These are phyloP conservation scores for Gentiana dahurica DNA, from an alignment of 257 asterid species.

Conservation along the genomic window DNA sequence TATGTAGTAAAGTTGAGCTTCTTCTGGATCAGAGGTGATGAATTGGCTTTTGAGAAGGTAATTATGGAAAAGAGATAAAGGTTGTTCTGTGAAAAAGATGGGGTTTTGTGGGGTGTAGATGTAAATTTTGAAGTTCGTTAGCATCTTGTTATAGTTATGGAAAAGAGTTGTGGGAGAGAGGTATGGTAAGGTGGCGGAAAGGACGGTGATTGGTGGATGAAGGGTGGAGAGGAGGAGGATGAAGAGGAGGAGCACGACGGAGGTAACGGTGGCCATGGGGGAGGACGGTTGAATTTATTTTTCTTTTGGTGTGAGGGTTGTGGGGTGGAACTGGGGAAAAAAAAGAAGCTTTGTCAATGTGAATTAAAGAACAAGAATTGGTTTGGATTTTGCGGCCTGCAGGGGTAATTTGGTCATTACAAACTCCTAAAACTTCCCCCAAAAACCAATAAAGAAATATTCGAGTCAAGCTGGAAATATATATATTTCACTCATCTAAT, in stretches of 20 bases:
- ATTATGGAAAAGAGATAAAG: conserved; percentile 48
- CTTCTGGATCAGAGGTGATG: conserved; percentile 41
- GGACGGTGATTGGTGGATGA: conserved; percentile 10
- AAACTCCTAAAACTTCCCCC: too few species aligned
- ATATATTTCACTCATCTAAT: too few species aligned
- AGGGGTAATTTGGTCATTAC: too few species aligned
- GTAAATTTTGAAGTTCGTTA: conserved; percentile 50
- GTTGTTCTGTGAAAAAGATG: conserved; percentile 22
- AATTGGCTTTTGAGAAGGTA: conserved; percentile 50
- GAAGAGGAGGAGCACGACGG: conserved; percentile 7
- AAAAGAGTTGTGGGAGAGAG: conserved; percentile 45
- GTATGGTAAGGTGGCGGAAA: conserved; percentile 36
- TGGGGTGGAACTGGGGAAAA: too few species aligned
- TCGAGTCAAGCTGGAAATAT: too few species aligned
- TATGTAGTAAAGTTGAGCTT: conserved; percentile 73
- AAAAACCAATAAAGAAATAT: too few species aligned
- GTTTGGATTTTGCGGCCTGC: too few species aligned
- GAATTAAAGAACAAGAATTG: too few species aligned
- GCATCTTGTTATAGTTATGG: conserved; percentile 58
- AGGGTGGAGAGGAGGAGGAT: conserved; percentile 7
- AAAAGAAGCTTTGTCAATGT: too few species aligned
- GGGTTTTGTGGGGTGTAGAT: conserved; percentile 39
- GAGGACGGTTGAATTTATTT: too few species aligned
- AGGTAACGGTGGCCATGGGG: conserved; percentile 8
- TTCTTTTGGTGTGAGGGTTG: too few species aligned